Percentiles rank a stretch among this genome's conserved stretches.
phyloP scores from a whole-genome alignment of 2,329 filamentous ascomycete genomes.

The Xylaria sp. region DNA sequence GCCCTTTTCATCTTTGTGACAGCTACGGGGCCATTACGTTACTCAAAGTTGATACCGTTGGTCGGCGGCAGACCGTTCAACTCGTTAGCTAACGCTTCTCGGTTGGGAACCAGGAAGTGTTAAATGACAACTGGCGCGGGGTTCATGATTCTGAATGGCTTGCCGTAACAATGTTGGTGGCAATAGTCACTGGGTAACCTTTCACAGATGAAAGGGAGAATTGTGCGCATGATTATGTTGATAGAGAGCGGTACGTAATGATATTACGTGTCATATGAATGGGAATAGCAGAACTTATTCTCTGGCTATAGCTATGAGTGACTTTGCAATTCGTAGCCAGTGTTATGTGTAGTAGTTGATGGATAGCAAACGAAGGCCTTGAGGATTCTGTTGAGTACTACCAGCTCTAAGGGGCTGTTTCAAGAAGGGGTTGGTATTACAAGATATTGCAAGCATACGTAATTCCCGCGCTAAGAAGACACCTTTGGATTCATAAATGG shows the following conservation, averaged over 20 bases:
- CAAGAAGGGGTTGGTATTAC: background rate
- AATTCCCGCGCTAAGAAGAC: background rate
- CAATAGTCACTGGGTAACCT: background rate
- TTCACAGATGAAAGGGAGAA: background rate
- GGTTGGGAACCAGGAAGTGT: background rate
- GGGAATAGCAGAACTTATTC: background rate
- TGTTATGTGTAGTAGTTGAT: background rate
- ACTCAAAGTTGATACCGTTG: background rate
- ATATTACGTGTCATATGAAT: background rate
- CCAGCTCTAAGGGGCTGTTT: background rate
- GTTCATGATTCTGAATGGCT: background rate
- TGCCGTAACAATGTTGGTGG: background rate
- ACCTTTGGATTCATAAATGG: no score
- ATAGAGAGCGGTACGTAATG: background rate
- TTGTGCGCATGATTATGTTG: background rate
- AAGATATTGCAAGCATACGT: background rate
- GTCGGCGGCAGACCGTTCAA: background rate
- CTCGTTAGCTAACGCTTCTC: background rate
- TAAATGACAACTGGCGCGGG: background rate
- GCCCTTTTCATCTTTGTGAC: background rate
- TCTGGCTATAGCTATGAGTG: background rate
- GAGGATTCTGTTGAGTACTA: background rate
- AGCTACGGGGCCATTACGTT: background rate
- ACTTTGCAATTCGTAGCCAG: background rate
- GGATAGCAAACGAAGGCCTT: no score